phyloP scores from a whole-genome alignment of 2,329 filamentous ascomycete genomes.

The Achaetomium macrosporum region DNA sequence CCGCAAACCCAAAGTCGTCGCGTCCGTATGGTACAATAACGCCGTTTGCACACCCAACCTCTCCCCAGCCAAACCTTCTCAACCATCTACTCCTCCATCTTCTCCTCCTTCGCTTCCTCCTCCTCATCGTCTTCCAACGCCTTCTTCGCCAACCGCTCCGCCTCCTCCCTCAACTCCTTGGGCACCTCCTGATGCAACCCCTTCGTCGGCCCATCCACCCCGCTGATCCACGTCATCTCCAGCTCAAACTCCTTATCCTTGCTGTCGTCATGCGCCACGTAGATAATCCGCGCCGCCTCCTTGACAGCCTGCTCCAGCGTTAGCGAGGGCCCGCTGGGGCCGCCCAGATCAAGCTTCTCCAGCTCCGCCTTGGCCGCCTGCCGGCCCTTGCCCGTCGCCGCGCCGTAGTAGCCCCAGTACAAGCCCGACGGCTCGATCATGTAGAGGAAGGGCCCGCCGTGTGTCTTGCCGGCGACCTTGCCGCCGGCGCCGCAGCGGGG shows the following conservation, averaged over 20 bases:
- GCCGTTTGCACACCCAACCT: background rate
- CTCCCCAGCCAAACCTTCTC: background rate
- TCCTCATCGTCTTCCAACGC: conserved; percentile 83
- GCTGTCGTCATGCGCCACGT: conserved; percentile 95
- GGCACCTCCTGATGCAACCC: conserved; percentile 91
- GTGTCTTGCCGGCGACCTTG: conserved; percentile 65
- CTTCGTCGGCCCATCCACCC: conserved; percentile 77
- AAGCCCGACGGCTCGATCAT: conserved; percentile 98
- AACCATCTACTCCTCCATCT: conserved; percentile 75
- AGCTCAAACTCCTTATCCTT: conserved; percentile 99
- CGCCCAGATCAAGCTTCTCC: conserved; percentile 88
- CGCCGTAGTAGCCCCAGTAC: conserved; percentile 99
- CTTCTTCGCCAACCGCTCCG: conserved; percentile 87
- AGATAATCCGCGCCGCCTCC: conserved; percentile 95
- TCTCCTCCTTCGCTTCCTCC: conserved; percentile 65
- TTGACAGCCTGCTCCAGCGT: conserved; percentile 85
- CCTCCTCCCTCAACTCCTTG: conserved; percentile 83
- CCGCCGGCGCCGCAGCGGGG: conserved; percentile 76
- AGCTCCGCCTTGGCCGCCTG: conserved; percentile 97
- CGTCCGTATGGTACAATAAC: conserved; percentile 19
- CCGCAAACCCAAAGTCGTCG: conserved; percentile 7
- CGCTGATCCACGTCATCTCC: conserved; percentile 98
- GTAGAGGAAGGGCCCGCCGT: conserved; percentile 89
- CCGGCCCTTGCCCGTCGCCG: conserved; percentile 91
- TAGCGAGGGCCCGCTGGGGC: conserved; percentile 56